phyloP scores from a whole-genome alignment of 2,329 filamentous ascomycete species.

The Phyllosticta citribraziliensis region DNA sequence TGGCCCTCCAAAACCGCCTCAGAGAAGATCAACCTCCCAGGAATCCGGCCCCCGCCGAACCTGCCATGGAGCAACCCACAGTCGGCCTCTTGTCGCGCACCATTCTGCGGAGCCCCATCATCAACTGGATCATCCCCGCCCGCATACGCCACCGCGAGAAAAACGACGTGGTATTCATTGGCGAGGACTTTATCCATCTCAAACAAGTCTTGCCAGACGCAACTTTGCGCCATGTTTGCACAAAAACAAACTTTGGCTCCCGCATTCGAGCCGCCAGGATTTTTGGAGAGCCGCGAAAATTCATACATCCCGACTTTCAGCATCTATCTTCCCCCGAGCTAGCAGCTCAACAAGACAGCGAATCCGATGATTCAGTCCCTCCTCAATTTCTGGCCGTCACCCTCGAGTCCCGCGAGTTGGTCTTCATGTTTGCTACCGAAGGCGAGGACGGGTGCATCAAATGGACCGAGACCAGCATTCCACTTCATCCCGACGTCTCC shows the following conservation, averaged over 20 bases:
- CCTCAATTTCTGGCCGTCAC: constrained; percentile 75
- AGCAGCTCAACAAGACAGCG: constrained; percentile 22
- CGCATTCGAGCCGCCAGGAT: constrained; percentile 71
- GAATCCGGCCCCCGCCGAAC: constrained; percentile 20
- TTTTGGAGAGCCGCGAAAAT: constrained; percentile 43
- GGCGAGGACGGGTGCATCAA: constrained; percentile 35
- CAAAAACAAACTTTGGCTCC: constrained; percentile 67
- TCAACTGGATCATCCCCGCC: constrained; percentile 71
- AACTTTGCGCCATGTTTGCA: constrained; percentile 61
- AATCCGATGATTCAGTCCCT: constrained; percentile 39
- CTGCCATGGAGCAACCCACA: constrained; percentile 32
- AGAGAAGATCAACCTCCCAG: constrained; percentile 19
- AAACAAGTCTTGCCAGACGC: constrained; percentile 62
- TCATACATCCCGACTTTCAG: constrained; percentile 3
- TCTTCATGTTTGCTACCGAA: constrained; percentile 63
- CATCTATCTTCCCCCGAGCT: constrained; percentile 1
- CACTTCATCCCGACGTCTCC: constrained; percentile 47
- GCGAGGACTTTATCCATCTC: constrained; percentile 72
- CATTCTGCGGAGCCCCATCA: constrained; percentile 62
- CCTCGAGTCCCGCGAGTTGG: constrained; percentile 59
- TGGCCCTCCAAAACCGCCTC: constrained; percentile 15
- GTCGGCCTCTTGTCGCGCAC: constrained; percentile 73
- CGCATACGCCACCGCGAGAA: constrained; percentile 57
- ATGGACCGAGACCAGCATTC: constrained; percentile 53
- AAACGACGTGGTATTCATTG: constrained; percentile 81